Percentiles rank a stretch among this genome's conserved stretches.
phyloP scores from a whole-genome alignment of 306 rosid species.

The Cyamopsis tetragonoloba region DNA sequence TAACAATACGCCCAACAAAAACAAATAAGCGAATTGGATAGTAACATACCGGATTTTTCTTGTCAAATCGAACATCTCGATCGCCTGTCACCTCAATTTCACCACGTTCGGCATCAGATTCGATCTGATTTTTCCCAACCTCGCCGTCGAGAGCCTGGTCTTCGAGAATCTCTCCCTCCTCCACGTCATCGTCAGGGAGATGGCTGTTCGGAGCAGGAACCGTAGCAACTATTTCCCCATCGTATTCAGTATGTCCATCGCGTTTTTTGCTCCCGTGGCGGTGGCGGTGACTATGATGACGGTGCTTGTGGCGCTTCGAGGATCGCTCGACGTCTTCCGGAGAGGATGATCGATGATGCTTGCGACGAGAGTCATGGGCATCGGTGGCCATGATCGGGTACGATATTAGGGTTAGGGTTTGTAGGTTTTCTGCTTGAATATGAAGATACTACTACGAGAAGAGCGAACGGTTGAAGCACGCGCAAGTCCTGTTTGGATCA shows the following conservation, averaged over 20 bases:
- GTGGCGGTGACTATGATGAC: conserved; percentile 58
- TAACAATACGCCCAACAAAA: not conserved
- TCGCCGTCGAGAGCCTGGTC: conserved; percentile 51
- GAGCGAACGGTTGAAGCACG: conserved; percentile 17
- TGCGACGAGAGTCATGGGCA: conserved; percentile 53
- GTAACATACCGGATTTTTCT: conserved; percentile 58
- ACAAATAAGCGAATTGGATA: not conserved
- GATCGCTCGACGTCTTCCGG: conserved; percentile 54
- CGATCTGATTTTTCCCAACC: conserved; percentile 28
- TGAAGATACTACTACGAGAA: not conserved
- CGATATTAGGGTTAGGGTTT: conserved; percentile 56
- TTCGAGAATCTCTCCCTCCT: conserved; percentile 95
- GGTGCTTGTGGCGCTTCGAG: conserved; percentile 85
- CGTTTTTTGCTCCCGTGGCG: conserved; percentile 53
- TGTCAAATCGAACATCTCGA: conserved; percentile 37
- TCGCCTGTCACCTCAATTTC: conserved; percentile 42
- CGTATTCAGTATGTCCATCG: conserved; percentile 37
- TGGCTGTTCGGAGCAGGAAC: conserved; percentile 4
- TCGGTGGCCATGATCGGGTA: conserved; percentile 57
- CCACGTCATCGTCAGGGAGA: conserved; percentile 60
- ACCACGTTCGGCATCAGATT: conserved; percentile 49
- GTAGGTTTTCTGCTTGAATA: conserved; percentile 1
- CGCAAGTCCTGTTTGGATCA: conserved; percentile 25
- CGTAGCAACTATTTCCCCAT: conserved; percentile 28
- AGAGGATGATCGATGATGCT: conserved; percentile 58